Conservation (phyloP, 352 stramenopile species). For the Blastocystis sp. region DNA sequence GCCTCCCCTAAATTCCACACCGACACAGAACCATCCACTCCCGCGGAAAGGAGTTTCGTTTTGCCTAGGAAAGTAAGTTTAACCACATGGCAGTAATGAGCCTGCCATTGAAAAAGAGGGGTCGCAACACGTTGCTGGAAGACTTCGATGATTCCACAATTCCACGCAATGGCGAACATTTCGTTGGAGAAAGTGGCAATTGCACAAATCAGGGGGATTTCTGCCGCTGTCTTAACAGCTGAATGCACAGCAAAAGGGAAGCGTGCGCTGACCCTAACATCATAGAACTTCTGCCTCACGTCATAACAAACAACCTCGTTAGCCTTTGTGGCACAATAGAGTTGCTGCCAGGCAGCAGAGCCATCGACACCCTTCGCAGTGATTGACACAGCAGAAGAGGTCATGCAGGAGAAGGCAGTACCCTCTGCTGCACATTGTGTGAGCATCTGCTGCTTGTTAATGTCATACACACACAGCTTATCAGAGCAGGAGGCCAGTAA, state of each 20-base stretch:
- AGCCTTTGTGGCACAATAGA: not conserved
- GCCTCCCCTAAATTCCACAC: not conserved
- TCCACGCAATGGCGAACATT: conserved; percentile 27
- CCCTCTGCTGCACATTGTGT: not conserved
- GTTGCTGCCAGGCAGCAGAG: conserved; percentile 17
- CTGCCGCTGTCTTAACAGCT: not conserved
- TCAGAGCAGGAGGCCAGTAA: conserved; percentile 37
- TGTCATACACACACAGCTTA: conserved; percentile 24
- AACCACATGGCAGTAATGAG: not conserved
- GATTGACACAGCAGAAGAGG: not conserved
- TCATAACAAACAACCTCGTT: conserved; percentile 53
- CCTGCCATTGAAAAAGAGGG: conserved; percentile 4
- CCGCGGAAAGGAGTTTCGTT: not conserved
- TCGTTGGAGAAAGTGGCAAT: not conserved
- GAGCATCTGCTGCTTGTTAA: conserved; percentile 5
- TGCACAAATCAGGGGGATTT: not conserved
- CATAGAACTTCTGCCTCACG: conserved; percentile 56
- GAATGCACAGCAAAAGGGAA: not conserved
- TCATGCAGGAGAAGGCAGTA: conserved; percentile 26
- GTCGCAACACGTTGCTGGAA: conserved; percentile 6
- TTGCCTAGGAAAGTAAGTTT: conserved; percentile 21
- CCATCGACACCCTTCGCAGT: conserved; percentile 44
- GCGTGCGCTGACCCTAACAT: not conserved
- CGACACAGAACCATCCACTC: conserved; percentile 5
- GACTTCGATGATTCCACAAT: not conserved